Conservation (phyloP, 2,329 filamentous ascomycete species). For the Penicillium sp. region DNA sequence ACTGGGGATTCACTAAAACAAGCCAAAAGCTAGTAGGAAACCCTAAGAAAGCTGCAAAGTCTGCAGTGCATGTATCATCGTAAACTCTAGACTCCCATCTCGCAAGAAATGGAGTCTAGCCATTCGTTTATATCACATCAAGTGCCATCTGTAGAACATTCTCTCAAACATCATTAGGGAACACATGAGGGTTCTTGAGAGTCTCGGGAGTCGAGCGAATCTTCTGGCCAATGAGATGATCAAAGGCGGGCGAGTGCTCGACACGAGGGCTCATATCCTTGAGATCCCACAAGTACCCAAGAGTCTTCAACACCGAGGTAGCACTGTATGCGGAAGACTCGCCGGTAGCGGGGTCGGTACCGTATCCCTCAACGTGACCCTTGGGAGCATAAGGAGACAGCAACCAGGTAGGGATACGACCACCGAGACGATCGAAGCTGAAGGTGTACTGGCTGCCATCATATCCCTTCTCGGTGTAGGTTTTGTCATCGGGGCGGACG, state of each 20-base stretch:
- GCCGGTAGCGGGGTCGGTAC: constrained; percentile 27
- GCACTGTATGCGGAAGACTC: constrained; percentile 26
- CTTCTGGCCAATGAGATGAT: constrained; percentile 27
- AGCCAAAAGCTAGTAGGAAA: not conserved
- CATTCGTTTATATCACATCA: not conserved
- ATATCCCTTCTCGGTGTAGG: constrained; percentile 33
- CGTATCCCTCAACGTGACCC: constrained; percentile 30
- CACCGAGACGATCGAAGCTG: constrained; percentile 28
- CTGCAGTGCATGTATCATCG: not conserved
- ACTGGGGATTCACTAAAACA: not conserved
- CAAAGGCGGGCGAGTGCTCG: constrained; percentile 30
- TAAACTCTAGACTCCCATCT: not conserved
- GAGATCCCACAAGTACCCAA: constrained; percentile 33
- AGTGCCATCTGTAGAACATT: too few species aligned
- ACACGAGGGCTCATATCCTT: constrained; percentile 31
- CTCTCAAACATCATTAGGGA: constrained; percentile 20
- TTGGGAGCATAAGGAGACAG: constrained; percentile 28
- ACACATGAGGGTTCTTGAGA: constrained; percentile 24
- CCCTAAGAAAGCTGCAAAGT: not conserved
- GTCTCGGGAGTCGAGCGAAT: constrained; percentile 9
- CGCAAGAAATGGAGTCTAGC: not conserved
- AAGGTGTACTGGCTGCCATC: constrained; percentile 29
- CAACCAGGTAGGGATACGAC: constrained; percentile 32
- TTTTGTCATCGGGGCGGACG: constrained; percentile 34
- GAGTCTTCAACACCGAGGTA: constrained; percentile 33